Percentiles rank a stretch among this genome's conserved stretches.
Evolutionary conservation across 805 yeast genomes (phyloP).

Genomic region (Nematodospora valgi): DNA sequence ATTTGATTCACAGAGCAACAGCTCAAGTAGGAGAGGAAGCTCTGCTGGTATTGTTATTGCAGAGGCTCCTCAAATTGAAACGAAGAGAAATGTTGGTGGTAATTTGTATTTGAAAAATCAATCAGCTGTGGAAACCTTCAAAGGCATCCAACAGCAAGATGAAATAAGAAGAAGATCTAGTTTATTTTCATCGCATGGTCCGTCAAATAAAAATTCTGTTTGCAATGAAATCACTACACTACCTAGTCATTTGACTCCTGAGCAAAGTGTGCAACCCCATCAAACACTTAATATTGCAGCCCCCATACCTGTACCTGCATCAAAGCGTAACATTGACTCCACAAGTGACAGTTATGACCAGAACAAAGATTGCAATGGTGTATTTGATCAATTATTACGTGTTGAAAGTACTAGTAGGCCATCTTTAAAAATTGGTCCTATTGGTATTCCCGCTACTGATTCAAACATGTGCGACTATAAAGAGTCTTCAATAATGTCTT

Average conservation of each 20-base stretch:
- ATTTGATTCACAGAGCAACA: conserved; percentile 22
- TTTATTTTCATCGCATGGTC: conserved; percentile 15
- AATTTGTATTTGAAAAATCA: conserved; percentile 42
- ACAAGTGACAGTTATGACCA: too few species aligned
- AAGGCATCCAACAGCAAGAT: conserved; percentile 40
- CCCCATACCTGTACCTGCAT: conserved; percentile 15
- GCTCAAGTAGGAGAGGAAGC: conserved; percentile 29
- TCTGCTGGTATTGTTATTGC: conserved; percentile 18
- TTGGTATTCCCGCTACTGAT: conserved; percentile 10
- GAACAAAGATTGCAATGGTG: too few species aligned
- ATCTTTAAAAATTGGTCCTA: conserved; percentile 32
- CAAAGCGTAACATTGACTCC: not conserved
- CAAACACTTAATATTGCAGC: conserved; percentile 9
- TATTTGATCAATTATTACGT: too few species aligned
- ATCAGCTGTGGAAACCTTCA: conserved; percentile 40
- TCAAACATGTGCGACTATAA: too few species aligned
- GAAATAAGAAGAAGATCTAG: conserved; percentile 37
- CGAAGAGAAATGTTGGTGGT: conserved; percentile 44
- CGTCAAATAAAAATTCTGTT: conserved; percentile 1
- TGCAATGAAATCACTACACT: not conserved
- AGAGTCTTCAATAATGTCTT: conserved; percentile 66
- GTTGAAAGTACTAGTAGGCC: too few species aligned
- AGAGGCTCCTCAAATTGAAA: conserved; percentile 44
- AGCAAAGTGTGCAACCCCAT: not conserved
- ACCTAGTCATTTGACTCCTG: conserved; percentile 4